Conservation (phyloP, 495 filamentous ascomycete species). For the Evansstolkia leycettana region DNA sequence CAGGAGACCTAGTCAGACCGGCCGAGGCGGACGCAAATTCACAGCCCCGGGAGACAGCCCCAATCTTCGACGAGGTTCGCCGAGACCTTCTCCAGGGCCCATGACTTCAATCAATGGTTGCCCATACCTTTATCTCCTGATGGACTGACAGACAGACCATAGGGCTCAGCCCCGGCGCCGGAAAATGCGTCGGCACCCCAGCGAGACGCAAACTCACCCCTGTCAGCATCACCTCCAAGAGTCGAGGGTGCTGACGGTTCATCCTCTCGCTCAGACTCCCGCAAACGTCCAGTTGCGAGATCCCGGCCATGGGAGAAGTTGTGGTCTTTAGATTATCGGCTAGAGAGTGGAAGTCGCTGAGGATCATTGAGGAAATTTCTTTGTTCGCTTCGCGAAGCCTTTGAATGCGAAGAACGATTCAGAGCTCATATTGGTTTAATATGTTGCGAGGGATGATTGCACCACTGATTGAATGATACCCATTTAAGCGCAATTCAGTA, state of each 20-base stretch:
- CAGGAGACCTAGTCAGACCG: slow-evolving; percentile 22
- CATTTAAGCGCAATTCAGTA: slow-evolving; percentile 11
- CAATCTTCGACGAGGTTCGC: slow-evolving; percentile 39
- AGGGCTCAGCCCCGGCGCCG: background rate
- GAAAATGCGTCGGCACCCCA: background rate
- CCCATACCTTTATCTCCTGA: slow-evolving; percentile 2
- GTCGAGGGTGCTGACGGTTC: background rate
- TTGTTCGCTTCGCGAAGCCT: too few species aligned
- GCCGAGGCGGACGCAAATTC: slow-evolving; percentile 19
- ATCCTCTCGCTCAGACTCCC: slow-evolving; percentile 11
- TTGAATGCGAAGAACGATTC: too few species aligned
- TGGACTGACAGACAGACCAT: slow-evolving; percentile 7
- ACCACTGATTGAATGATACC: slow-evolving; percentile 11
- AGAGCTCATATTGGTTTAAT: background rate
- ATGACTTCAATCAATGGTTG: slow-evolving; percentile 11
- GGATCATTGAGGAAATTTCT: too few species aligned
- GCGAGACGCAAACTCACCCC: too few species aligned
- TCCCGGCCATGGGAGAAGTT: slow-evolving; percentile 40
- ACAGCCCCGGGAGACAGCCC: slow-evolving; percentile 22
- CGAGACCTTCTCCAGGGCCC: slow-evolving; percentile 33
- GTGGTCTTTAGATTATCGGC: slow-evolving; percentile 37
- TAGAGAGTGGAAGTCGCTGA: slow-evolving; percentile 21
- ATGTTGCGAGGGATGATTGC: too few species aligned
- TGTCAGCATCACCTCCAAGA: background rate
- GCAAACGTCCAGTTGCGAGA: slow-evolving; percentile 11